These are phyloP conservation scores for Cichorium intybus DNA, from an alignment of 140 eudicot genomes.

Conservation along the genomic window DNA sequence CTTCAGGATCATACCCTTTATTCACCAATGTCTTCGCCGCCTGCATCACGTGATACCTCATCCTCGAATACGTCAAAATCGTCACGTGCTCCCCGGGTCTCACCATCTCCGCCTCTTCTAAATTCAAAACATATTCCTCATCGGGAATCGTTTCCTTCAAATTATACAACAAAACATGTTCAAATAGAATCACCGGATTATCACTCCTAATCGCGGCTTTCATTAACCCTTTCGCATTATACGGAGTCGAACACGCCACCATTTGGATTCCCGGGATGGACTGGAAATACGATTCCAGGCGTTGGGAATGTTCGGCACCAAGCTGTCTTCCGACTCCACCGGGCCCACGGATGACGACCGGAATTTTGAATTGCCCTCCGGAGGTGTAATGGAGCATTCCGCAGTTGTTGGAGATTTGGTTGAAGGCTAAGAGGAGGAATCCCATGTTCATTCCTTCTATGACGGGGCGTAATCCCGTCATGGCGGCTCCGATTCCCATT, in stretches of 20 bases:
- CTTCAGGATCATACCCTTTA: conserved; percentile 93
- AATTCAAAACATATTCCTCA: conserved; percentile 68
- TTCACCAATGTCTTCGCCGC: conserved; percentile 91
- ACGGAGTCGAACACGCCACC: conserved; percentile 98
- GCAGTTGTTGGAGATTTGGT: conserved; percentile 91
- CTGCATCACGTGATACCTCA: conserved; percentile 96
- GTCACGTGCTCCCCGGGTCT: conserved; percentile 90
- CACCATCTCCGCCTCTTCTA: conserved; percentile 97
- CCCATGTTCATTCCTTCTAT: conserved; percentile 99
- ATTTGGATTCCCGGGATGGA: conserved; percentile 92
- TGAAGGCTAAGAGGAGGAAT: conserved; percentile 84
- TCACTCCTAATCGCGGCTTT: conserved; percentile 94
- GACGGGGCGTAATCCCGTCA: conserved; percentile 82
- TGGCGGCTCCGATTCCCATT: conserved; percentile 96
- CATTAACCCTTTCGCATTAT: conserved; percentile 89
- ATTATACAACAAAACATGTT: conserved; percentile 81
- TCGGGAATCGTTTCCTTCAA: conserved; percentile 86
- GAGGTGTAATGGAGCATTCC: conserved; percentile 98
- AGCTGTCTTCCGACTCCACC: conserved; percentile 99
- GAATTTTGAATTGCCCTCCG: conserved; percentile 89
- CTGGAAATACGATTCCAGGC: conserved; percentile 85
- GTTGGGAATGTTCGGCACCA: conserved; percentile 94
- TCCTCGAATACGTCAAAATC: conserved; percentile 78
- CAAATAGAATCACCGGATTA: conserved; percentile 86
- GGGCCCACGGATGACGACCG: conserved; percentile 90